Base-by-base conservation (phyloP, 73 alveolate genomes). In the Blepharisma japonicum region DNA sequence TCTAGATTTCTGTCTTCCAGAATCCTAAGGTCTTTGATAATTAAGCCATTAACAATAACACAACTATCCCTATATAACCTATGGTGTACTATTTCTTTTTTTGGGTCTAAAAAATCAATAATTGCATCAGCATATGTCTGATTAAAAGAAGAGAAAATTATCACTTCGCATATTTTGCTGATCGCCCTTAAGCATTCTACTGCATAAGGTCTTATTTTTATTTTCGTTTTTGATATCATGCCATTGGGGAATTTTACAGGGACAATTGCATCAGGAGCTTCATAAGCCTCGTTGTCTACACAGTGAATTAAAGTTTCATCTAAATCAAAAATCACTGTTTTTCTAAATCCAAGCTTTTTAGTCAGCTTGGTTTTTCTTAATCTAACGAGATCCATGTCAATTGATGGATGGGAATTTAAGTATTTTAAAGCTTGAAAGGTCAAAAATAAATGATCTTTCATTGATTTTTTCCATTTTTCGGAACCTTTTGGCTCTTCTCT, bases 241-340 rank as follows among this genome's bases (percentile, higher is more conserved):
- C 90, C 91, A 32, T 77, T 76, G 7, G 71, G 82, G 56, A 71
- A 78, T 45, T 83, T 81, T 21, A 83, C 88, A 46, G 77, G 80
- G n/a, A 71, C 72, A 55, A 78, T 86, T 55, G 86, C 80, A 55
- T 78, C 71, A 1, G 74, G 2, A 20, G 74, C 50, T 18, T 61
- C 74, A 14, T 8, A 0, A 2, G 50, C 11, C 18, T n/a, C 14
- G 23, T 61, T 39, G 14, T 61, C 74, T 14, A n/a, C 14, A 61
- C 74, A 61, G 78, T 90, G 95, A 21, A 93, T 88, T 46, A 93
- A 68, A 9, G 98, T 93, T 80, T 93, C 98, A 88, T 93, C 98
- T 85, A 93, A 32, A 3, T 32, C 42, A 32, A 32, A 32, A 32
- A 32, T 32, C 42, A 32, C 42, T 32, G 42, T 32, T 32, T 32